phyloP scores from a whole-genome alignment of 257 asterid genomes.

The Solanum verrucosum region DNA sequence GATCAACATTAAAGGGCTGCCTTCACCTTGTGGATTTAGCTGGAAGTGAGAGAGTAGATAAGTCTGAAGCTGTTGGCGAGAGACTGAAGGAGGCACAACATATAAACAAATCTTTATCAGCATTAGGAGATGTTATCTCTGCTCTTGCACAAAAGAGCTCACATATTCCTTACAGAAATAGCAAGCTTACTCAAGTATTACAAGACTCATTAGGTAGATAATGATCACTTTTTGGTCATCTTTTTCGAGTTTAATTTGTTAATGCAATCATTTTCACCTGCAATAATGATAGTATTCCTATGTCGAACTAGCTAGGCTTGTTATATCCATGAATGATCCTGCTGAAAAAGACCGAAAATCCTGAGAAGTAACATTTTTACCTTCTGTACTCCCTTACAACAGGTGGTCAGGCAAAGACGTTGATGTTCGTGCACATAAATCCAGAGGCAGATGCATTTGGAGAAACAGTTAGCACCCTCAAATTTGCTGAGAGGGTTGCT shows the following conservation, averaged over 20 bases:
- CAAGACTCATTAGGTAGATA: constrained; percentile 80
- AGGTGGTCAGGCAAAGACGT: constrained; percentile 74
- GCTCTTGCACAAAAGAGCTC: constrained; percentile 85
- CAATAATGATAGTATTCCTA: not conserved
- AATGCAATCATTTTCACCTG: not conserved
- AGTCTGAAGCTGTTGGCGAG: constrained; percentile 89
- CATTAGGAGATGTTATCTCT: constrained; percentile 89
- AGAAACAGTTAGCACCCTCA: constrained; percentile 81
- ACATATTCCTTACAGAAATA: constrained; percentile 82
- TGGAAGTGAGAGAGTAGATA: constrained; percentile 89
- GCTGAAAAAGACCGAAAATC: not conserved
- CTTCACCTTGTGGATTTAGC: constrained; percentile 92
- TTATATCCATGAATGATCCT: not conserved
- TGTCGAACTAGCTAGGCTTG: not conserved
- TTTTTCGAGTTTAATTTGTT: not conserved
- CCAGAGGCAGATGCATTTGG: constrained; percentile 70
- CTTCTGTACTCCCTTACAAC: constrained; percentile 1
- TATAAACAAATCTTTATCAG: constrained; percentile 80
- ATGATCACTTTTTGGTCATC: not conserved
- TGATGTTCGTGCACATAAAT: constrained; percentile 91
- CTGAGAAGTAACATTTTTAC: not conserved
- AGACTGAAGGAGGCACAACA: constrained; percentile 93
- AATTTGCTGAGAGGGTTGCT: constrained; percentile 87
- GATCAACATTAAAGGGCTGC: constrained; percentile 65
- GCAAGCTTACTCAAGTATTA: constrained; percentile 90